Evolutionary conservation across 805 yeast genomes (phyloP), one percentile per base, ranked within the genome.

Genomic region (Metschnikowia kunwiensis): DNA sequence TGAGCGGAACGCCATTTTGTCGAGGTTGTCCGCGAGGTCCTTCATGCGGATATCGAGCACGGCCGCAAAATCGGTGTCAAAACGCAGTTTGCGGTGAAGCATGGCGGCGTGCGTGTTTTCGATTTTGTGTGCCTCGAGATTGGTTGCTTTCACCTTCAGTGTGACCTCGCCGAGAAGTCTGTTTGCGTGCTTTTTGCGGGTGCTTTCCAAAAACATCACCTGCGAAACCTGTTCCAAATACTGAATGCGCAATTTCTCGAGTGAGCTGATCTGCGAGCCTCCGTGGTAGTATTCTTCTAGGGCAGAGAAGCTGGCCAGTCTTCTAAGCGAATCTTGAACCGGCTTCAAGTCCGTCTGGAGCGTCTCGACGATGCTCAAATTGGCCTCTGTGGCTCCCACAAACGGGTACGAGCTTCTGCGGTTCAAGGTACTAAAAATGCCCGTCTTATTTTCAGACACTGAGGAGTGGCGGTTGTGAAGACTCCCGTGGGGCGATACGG

Each of bases 1-100:
- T 3, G 70, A 59, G 35, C 69, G 68, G 40, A 68, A 68, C 2
- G 60, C 47, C 40, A 68, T 52, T 31, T 70, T 44, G 41, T 68
- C 72, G 7, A 68, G 57, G 7, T 61, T 58, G 3, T 61, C 55
- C 2, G 57, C 52, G 27, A 68, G 50, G 26, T 56, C 61, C 8
- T 49, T 47, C 36, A 65, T 50, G 30, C 59, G 57, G 36, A 47
- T 47, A 21, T 59, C 51, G 20, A 67, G 51, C 22, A 53, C 50
- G 6, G 49, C 49, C 4, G 55, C 44, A 21, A 63, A 52, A 20
- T 63, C 68, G 18, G 54, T 61, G 21, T 58, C 61, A 14, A 60
- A 32, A 10, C 40, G 32, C 35, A 47, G 56, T 10, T 46, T 36
- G 34, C 61, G 55, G 3, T 37, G 26, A 6, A 49, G 48, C 54